Evolutionary conservation across 1,284 basidiomycete species (phyloP), one percentile per base, ranked within the genome.

Genomic region (Melampsora larici-populina): DNA sequence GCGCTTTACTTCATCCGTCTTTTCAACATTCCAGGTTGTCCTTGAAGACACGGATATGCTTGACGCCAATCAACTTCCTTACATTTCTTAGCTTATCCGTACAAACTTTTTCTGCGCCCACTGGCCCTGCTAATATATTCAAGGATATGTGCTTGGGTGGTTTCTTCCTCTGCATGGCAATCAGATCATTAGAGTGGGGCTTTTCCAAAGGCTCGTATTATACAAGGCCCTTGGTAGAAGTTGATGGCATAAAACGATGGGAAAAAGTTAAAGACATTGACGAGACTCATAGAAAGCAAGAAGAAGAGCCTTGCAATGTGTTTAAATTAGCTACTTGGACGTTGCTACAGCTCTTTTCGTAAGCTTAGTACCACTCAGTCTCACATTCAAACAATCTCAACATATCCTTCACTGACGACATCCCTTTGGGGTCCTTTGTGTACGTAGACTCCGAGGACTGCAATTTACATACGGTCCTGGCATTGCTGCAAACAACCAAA

Each of bases 191-290:
- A 1, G 55, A 60, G 8, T 60, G 55, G 55, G 55, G 55, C 55
- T 60, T 60, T 29, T 60, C 18, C 24, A 60, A 60, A 29, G 55
- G 55, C n/a, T 29, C 18, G n/a, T 60, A n/a, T 60, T 60, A 60
- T 29, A 60, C 55, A 60, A n/a, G 55, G 29, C n/a, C 55, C 3
- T 17, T 60, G n/a, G 29, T 24, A 60, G 55, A 8, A n/a, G 29
- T 1, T 29, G 55, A 21, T 60, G 55, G 55, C 15, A 60, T 60
- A 8, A 60, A 60, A 29, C 55, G 15, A 60, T 60, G 55, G 55
- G 55, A 60, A 60, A 60, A 29, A 18, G 55, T 24, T 21, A 29
- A 60, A 60, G 24, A 24, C 9, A 13, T 7, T 11, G 13, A 43
- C 1, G 40, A 43, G 13, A 7, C 40, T 43, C 13, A 9, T 36